Evolutionary conservation across 345 rosid species (phyloP), one percentile per base, ranked within the genome.

Genomic region (Combretum micranthum): DNA sequence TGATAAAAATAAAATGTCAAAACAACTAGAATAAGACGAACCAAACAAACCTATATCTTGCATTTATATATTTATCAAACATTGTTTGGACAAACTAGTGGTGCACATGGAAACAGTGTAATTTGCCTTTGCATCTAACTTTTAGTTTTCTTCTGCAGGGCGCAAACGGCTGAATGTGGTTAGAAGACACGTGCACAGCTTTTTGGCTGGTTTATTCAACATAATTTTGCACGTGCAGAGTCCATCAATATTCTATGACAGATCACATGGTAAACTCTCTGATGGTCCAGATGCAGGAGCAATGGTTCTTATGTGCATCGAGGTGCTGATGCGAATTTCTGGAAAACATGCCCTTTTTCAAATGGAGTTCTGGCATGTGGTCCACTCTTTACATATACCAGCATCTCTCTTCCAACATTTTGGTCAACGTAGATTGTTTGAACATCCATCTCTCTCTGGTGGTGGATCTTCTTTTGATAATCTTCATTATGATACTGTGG

Each of bases 261-360:
- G 56, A 51, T 52, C 52, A 56, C 61, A 47, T 53, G 51, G 70
- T 56, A 48, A 55, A 47, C 64, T 61, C 15, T 50, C 65, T 56
- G 69, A 44, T 64, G 66, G 55, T 65, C 90, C 95, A 19, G 95
- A 90, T 83, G 74, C 88, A 26, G 97, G 97, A 69, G 77, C 90
- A 15, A 87, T 83, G 60, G 75, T 87, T 71, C 92, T 89, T 60
- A 87, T 87, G 96, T 85, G 90, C 73, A 78, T 85, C 65, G 90
- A 85, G 81, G 88, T 89, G 25, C 76, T 93, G 69, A 83, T 82
- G 56, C 83, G 88, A 80, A 64, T 85, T 68, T 82, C 80, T 60
- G 92, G 86, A 65, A 89, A 87, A 68, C 83, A 65, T 57, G 78
- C 81, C 55, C 61, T 78, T 62, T 85, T 82, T 70, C 75, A 71